Evolutionary conservation across 192 early-diverging fungal genomes (phyloP).

Genomic region (Dispira simplex): DNA sequence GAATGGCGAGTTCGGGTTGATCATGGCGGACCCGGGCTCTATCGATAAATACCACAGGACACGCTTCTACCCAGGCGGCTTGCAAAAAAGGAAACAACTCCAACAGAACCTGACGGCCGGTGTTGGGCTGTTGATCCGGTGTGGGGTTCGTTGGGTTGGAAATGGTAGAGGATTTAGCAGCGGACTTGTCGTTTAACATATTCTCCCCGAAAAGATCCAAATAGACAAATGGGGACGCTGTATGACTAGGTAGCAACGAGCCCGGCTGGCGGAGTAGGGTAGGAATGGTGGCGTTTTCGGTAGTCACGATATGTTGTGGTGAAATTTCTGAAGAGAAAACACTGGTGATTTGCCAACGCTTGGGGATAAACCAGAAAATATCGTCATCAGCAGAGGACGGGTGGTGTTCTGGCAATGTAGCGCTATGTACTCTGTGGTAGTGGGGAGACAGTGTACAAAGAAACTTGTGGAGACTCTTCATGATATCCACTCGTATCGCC

Average conservation of each 20-base stretch:
- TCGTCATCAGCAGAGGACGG: not conserved
- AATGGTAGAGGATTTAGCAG: constrained; percentile 8
- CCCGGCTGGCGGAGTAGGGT: not conserved
- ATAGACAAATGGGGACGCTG: constrained; percentile 1
- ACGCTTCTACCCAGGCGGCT: constrained; percentile 63
- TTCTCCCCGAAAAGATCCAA: constrained; percentile 15
- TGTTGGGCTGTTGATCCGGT: constrained; percentile 12
- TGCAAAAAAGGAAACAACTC: constrained; percentile 49
- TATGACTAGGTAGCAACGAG: not conserved
- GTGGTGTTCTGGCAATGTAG: not conserved
- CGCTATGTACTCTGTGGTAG: not conserved
- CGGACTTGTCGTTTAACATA: constrained; percentile 5
- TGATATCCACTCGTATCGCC: not conserved
- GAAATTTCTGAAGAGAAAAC: not conserved
- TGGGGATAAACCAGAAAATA: constrained; percentile 1
- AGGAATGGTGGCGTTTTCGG: not conserved
- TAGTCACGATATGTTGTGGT: not conserved
- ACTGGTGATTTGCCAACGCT: not conserved
- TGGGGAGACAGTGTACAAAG: not conserved
- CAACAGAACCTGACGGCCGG: constrained; percentile 27
- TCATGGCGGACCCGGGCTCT: constrained; percentile 27
- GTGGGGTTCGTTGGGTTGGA: constrained; percentile 13
- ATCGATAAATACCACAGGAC: constrained; percentile 44
- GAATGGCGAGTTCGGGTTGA: constrained; percentile 36
- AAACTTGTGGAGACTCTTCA: not conserved